Base-by-base conservation (phyloP, 176 grass and related monocot genomes). In the Zizania latifolia region DNA sequence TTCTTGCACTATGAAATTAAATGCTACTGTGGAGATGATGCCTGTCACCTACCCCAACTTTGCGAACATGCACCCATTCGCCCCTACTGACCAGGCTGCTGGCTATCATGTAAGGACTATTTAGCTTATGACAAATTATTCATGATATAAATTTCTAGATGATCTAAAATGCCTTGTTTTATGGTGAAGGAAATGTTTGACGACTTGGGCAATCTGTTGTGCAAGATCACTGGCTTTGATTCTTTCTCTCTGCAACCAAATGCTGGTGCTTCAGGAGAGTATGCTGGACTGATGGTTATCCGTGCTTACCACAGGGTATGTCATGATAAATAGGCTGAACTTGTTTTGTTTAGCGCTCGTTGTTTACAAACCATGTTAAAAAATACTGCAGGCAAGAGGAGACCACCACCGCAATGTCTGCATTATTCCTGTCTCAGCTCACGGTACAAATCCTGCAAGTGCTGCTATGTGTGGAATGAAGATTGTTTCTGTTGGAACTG, bases 211-310 rank as follows among this genome's bases (percentile, higher is more conserved):
- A 54, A 94, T 33, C 84, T 99, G 62, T 60, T 99, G 60, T 92
- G 89, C 82, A 88, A 64, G 56, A 90, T 99, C 74, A 99, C 95
- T 6, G 95, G 91, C 40, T 99, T 99, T 62, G 89, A 99, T 84
- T 99, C 95, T 54, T 99, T 99, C 87, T 99, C 95, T 60, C 78
- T 99, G 91, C 96, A 99, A 95, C 96, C 96, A 70, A 99, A 99
- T 88, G 92, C 96, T 78, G 96, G 96, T 81, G 96, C 96, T 80
- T 80, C 96, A 38, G 96, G 96, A 76, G 96, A 99, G 75, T 99
- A 99, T 84, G 96, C 96, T 15, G 96, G 96, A 69, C 63, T 99
- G 79, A 99, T 99, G 96, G 96, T 99, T 80, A 99, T 99, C 60
- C 89, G 96, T 86, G 89, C 91, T 57, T 99, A 94, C 87, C 92